Evolutionary conservation across 2,329 filamentous ascomycete genomes (phyloP), one percentile per base, ranked within the genome.

Genomic region (Pseudogymnoascus sp.): DNA sequence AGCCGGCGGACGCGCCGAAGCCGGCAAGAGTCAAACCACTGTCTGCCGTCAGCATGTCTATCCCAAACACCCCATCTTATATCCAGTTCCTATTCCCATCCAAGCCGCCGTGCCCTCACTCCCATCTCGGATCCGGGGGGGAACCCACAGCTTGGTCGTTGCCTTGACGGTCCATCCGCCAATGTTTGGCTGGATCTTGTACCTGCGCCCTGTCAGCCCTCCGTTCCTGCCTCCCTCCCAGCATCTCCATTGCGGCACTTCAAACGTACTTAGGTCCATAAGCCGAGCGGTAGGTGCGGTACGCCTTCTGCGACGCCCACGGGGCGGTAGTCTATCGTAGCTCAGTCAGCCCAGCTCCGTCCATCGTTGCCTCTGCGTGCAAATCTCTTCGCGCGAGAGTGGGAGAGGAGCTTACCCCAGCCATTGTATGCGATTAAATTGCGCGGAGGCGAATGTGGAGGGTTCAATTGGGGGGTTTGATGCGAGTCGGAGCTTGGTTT

Each of bases 251-350:
- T 64, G 33, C 40, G 28, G 57, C 50, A 50, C 28, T 60, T 42
- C 15, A 66, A 74, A 77, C 80, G 78, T 83, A 88, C 86, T 86
- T 87, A 62, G 86, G 86, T 74, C 84, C 85, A 74, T 84, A 87
- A 69, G 80, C 78, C 77, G 83, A 87, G 78, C 81, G 82, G 80
- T 86, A 87, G 66, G 74, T 68, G 19, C 53, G 53, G 53, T 60
- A 60, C 35, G 28, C 53, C 35, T 33, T 33, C 28, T 38, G 53
- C 53, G 28, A 35, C 28, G 53, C 35, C 53, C 53, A 60, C 21
- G 53, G 53, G 44, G 44, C 44, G 44, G 44, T 50, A 50, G 44
- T 50, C 44, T 50, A 50, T 28, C 4, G 23, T 11, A 50, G 13
- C 21, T 50, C 44, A 50, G 44, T 50, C 44, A 50, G 44, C 23